phyloP scores from a whole-genome alignment of 2,329 filamentous ascomycete genomes.

The Lasiodiplodia theobromae region DNA sequence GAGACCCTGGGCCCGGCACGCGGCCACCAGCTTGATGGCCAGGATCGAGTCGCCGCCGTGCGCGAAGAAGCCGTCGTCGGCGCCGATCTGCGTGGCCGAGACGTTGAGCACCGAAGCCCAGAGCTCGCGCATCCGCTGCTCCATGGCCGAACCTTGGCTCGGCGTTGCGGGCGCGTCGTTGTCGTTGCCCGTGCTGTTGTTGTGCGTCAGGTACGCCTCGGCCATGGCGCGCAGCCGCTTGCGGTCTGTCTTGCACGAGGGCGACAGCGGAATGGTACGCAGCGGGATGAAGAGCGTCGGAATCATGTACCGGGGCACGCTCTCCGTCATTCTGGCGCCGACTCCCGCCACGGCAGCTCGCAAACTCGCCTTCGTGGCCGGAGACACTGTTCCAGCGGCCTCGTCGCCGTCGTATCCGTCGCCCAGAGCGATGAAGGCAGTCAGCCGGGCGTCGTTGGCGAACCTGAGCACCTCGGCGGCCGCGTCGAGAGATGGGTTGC shows the following conservation, averaged over 20 bases:
- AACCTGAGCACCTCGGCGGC: constrained; percentile 11
- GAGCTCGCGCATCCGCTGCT: constrained; percentile 41
- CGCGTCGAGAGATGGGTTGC: constrained; percentile 34
- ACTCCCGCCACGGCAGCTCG: constrained; percentile 26
- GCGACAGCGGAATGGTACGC: constrained; percentile 41
- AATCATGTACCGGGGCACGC: constrained; percentile 44
- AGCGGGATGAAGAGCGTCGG: constrained; percentile 49
- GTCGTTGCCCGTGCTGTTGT: constrained; percentile 36
- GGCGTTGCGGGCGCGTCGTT: constrained; percentile 54
- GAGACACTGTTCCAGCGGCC: neutral
- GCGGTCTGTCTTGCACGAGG: constrained; percentile 46
- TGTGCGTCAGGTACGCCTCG: constrained; percentile 28
- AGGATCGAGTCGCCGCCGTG: constrained; percentile 48
- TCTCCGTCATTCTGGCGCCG: constrained; percentile 1
- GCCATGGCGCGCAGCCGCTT: constrained; percentile 31
- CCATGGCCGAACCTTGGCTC: constrained; percentile 35
- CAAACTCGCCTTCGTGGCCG: constrained; percentile 34
- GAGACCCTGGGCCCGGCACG: neutral
- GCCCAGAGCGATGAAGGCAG: constrained; percentile 7
- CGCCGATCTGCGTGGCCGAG: constrained; percentile 35
- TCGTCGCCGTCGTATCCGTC: constrained; percentile 4
- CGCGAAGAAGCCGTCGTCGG: constrained; percentile 50
- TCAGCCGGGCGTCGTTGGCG: constrained; percentile 6
- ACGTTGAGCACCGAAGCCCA: constrained; percentile 34
- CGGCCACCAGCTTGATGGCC: constrained; percentile 15